Percentiles rank a stretch among this genome's conserved stretches.
Conservation (phyloP, 2,329 filamentous ascomycete species). For the Fusarium sp. region DNA sequence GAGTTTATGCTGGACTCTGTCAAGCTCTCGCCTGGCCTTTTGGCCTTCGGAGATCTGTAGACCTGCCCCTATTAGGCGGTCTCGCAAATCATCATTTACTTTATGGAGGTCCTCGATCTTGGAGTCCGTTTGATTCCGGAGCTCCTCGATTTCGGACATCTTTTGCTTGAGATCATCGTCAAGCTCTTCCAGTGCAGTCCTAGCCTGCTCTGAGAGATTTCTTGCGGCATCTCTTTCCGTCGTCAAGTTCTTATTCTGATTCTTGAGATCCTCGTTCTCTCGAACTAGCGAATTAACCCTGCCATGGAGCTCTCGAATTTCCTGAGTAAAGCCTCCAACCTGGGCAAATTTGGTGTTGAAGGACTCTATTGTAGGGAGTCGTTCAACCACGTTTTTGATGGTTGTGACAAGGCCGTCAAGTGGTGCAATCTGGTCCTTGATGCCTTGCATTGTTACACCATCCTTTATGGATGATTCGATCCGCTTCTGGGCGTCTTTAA, state of each 20-base stretch:
- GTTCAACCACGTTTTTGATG: neutral
- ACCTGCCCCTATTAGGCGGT: neutral
- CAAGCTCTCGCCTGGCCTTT: neutral
- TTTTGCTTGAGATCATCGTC: neutral
- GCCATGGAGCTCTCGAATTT: too few relatives aligned
- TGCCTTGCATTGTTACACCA: neutral
- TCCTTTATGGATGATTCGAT: neutral
- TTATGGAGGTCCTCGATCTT: neutral
- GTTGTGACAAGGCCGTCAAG: neutral
- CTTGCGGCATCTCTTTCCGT: neutral
- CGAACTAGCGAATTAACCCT: neutral
- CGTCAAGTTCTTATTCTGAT: neutral
- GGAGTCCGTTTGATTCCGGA: too few relatives aligned
- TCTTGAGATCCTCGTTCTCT: neutral
- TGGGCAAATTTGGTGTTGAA: neutral
- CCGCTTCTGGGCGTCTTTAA: neutral
- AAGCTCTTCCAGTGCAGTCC: neutral
- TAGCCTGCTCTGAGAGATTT: neutral
- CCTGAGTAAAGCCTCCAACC: neutral
- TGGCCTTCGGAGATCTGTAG: neutral
- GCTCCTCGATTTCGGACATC: neutral
- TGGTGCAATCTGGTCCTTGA: neutral
- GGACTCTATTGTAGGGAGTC: neutral
- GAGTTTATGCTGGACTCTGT: neutral
- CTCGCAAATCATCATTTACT: neutral